Percentiles rank a stretch among this genome's conserved stretches.
These are phyloP conservation scores for Ceratocystis papillata DNA, from an alignment of 2,329 filamentous ascomycete species.

Conservation along the genomic window DNA sequence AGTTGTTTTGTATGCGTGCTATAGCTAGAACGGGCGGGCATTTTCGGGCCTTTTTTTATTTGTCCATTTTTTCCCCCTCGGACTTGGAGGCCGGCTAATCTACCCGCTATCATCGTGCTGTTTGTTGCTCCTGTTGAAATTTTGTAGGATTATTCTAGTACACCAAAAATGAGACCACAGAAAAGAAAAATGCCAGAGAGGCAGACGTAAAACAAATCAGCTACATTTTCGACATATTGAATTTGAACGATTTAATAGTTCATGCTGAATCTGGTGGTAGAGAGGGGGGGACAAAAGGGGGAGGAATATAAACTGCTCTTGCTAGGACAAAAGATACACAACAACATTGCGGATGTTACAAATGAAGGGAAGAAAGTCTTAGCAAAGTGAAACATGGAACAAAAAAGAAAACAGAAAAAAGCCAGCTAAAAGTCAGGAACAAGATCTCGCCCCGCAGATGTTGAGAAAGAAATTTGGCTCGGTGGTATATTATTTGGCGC, in stretches of 20 bases:
- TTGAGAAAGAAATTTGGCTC: constrained; percentile 9
- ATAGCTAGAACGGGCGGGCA: not conserved
- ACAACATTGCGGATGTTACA: not conserved
- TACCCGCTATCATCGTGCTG: too few species aligned
- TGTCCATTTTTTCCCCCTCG: too few species aligned
- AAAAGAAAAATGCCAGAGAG: not conserved
- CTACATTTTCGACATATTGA: not conserved
- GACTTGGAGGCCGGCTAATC: constrained; percentile 1
- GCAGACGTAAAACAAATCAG: not conserved
- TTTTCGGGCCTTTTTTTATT: not conserved
- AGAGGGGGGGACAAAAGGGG: not conserved
- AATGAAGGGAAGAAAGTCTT: not conserved
- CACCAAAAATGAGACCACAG: not conserved
- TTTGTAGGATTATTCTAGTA: not conserved
- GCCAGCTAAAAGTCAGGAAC: not conserved
- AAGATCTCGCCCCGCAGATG: not conserved
- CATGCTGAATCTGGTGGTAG: not conserved
- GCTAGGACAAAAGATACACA: not conserved
- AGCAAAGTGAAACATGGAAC: not conserved
- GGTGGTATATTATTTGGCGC: not conserved
- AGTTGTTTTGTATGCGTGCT: not conserved
- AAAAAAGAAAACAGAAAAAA: not conserved
- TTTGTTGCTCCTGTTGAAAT: not conserved
- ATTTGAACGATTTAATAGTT: constrained; percentile 1
- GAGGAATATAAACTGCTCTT: constrained; percentile 7